phyloP scores from a whole-genome alignment of 108 stramenopile species.

The Aureococcus anophagefferens region DNA sequence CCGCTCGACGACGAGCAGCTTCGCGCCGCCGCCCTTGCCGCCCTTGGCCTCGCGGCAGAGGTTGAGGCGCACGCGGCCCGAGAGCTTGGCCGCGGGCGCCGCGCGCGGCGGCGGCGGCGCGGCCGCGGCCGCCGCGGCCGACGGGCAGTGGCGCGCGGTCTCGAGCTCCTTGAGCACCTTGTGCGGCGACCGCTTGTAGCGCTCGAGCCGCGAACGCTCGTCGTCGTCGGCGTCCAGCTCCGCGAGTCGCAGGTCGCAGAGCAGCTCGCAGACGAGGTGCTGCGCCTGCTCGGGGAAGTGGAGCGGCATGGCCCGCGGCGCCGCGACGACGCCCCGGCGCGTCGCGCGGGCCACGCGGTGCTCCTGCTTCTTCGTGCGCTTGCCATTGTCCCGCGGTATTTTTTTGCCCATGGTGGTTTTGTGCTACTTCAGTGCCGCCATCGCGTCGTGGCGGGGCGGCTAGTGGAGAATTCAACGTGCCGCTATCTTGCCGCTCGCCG shows the following conservation, averaged over 20 bases:
- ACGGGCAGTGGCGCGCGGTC: neutral
- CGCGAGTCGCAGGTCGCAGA: neutral
- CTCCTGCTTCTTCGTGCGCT: neutral
- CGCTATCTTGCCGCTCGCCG: too few species aligned
- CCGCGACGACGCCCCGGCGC: neutral
- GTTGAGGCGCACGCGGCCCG: neutral
- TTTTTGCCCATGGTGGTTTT: neutral
- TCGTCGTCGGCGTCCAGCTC: neutral
- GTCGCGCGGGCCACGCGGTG: neutral
- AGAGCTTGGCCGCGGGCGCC: neutral
- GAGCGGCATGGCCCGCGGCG: neutral
- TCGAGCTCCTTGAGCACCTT: neutral
- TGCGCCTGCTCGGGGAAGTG: neutral
- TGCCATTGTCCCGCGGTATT: neutral
- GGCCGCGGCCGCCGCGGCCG: neutral
- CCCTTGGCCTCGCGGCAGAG: neutral
- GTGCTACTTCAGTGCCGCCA: too few species aligned
- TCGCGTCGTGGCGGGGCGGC: too few species aligned
- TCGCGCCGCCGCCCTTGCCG: neutral
- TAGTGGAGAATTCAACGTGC: too few species aligned
- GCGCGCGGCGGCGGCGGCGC: neutral
- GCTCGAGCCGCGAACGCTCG: neutral
- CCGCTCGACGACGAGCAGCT: neutral
- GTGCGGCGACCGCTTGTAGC: neutral
- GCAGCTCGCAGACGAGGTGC: neutral